Evolutionary conservation across 495 filamentous ascomycete genomes (phyloP), one percentile per base, ranked within the genome.

Genomic region (Daldinia childiae): DNA sequence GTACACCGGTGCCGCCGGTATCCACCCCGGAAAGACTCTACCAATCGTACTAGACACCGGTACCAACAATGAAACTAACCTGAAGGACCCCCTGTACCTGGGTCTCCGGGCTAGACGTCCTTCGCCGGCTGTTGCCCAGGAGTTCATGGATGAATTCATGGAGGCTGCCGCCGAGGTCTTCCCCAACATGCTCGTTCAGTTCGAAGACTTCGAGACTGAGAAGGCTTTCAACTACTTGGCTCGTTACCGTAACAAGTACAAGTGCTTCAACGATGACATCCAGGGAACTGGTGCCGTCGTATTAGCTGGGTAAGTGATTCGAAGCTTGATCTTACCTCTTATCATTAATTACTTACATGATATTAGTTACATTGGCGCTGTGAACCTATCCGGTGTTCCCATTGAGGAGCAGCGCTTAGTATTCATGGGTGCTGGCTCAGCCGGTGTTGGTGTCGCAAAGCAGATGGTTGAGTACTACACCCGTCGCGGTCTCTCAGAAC

Each of bases 91-190:
- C 65, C 83, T 99, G 29, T 99, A 99, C 84, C 89, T 99, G 79
- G 95, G 95, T 69, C 89, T 92, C 76, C 90, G 93, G 70, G 86
- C 89, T 61, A 91, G 91, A 79, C 95, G 97, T 81, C 85, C 95
- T 52, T 85, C 89, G 14, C 83, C 91, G 27, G 86, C 93, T 55
- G 92, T 97, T 77, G 93, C 95, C 80, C 88, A 90, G 74, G 94
- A 95, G 72, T 98, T 98, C 79, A 85, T 99, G 87, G 95, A 98
- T 75, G 95, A 98, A 85, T 88, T 99, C 82, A 99, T 99, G 95
- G 84, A 89, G 74, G 95, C 95, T 59, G 86, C 93, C 41, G 91
- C 90, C 43, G 93, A 95, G 77, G 90, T 92, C 65, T 97, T 88
- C 89, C 94, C 94, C 19, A 88, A 93, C 64, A 96, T 99, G 84